These are phyloP conservation scores for Glonium stellatum DNA, from an alignment of 495 filamentous ascomycete species.

Conservation along the genomic window DNA sequence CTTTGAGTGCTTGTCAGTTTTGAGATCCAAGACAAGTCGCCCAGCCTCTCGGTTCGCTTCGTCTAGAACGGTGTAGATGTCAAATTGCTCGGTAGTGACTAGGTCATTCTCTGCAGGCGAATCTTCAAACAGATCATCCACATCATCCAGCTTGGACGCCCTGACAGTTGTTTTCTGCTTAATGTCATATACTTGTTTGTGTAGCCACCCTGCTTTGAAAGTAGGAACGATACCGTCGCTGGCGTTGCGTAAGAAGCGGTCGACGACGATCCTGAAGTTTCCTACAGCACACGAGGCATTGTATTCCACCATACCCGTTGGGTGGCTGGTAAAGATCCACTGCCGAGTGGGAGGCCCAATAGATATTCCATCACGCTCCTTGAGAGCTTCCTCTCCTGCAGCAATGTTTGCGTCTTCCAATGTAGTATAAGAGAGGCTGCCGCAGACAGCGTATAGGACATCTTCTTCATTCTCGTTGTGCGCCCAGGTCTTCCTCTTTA, in stretches of 20 bases:
- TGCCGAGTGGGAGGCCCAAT: background rate
- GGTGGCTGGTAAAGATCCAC: background rate
- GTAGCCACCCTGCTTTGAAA: slow-evolving; percentile 1
- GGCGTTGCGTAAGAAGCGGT: background rate
- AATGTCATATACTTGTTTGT: slow-evolving; percentile 1
- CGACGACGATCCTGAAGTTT: background rate
- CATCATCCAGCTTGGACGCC: background rate
- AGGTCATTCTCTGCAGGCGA: background rate
- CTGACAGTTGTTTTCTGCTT: background rate
- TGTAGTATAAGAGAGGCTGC: background rate
- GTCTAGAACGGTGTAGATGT: slow-evolving; percentile 1
- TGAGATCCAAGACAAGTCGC: background rate
- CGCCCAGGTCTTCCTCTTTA: background rate
- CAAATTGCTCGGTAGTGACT: background rate
- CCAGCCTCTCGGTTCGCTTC: slow-evolving; percentile 5
- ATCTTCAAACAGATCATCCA: background rate
- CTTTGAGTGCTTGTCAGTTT: background rate
- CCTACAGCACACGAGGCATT: background rate
- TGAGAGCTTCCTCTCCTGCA: background rate
- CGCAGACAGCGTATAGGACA: background rate
- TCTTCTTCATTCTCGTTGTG: background rate
- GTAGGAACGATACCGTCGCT: background rate
- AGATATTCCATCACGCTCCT: background rate
- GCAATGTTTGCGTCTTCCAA: background rate
- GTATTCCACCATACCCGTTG: background rate